phyloP scores from a whole-genome alignment of 208 protist genomes.

The Crithidia bombi region DNA sequence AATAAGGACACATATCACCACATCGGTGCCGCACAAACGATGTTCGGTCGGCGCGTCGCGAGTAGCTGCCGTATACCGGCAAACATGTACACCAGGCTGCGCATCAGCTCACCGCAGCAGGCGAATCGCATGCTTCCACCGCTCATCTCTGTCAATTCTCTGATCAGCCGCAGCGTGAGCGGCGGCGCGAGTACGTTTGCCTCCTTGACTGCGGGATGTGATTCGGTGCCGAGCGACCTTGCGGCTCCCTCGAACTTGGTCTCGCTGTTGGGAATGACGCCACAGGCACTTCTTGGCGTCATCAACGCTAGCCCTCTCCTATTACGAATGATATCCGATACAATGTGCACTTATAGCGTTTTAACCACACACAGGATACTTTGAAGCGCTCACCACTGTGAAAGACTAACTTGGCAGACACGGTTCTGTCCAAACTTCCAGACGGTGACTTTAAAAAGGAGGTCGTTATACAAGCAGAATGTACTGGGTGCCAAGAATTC shows the following conservation, averaged over 20 bases:
- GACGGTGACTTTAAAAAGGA: too few species aligned
- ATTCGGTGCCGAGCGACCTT: conserved; percentile 45
- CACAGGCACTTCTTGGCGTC: conserved; percentile 52
- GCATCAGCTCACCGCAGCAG: conserved; percentile 79
- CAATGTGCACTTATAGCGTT: conserved; percentile 93
- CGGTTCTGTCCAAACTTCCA: too few species aligned
- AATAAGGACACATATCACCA: neutral
- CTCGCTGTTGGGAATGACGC: conserved; percentile 56
- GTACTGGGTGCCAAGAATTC: neutral
- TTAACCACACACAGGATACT: conserved; percentile 45
- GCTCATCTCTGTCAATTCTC: conserved; percentile 52
- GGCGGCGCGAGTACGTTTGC: conserved; percentile 35
- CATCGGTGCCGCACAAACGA: conserved; percentile 23
- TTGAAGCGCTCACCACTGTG: neutral
- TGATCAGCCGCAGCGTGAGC: conserved; percentile 45
- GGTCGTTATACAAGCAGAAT: neutral
- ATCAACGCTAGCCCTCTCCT: conserved; percentile 69
- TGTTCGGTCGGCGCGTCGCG: conserved; percentile 87
- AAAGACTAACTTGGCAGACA: neutral
- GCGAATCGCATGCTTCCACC: conserved; percentile 79
- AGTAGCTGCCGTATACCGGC: conserved; percentile 78
- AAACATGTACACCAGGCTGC: conserved; percentile 73
- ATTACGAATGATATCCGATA: conserved; percentile 87
- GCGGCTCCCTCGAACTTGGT: conserved; percentile 45
- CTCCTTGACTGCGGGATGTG: conserved; percentile 30